Evolutionary conservation across 1,139 yeast genomes (phyloP).

Genomic region (Suhomyces chickasaworum): DNA sequence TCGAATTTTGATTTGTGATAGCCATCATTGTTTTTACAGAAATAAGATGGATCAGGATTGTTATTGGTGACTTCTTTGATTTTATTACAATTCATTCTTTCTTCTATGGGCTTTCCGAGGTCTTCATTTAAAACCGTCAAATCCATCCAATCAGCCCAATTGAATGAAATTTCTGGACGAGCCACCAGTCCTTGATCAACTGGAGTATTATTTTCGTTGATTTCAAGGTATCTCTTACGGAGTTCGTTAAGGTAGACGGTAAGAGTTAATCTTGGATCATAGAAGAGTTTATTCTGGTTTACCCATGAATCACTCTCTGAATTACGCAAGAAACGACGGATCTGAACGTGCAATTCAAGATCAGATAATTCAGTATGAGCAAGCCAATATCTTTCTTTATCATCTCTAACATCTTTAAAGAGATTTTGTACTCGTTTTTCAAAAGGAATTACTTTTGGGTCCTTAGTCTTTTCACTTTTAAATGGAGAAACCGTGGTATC

Average conservation of each 20-base stretch:
- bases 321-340: slow-evolving; percentile 19
- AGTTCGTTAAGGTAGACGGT: slow-evolving; percentile 19
- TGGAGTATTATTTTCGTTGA: slow-evolving; percentile 2
- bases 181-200: slow-evolving; percentile 5
- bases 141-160: slow-evolving; percentile 26
- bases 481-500: slow-evolving; percentile 2
- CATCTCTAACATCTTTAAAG: slow-evolving; percentile 13
- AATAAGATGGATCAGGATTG: slow-evolving; percentile 20
- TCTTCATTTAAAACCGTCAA: slow-evolving; percentile 16
- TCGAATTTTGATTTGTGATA: slow-evolving; percentile 12
- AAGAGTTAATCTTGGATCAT: slow-evolving; percentile 22
- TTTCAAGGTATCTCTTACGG: slow-evolving; percentile 18
- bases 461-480: background rate
- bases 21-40: slow-evolving; percentile 16
- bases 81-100: slow-evolving; percentile 15
- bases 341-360: slow-evolving; percentile 8
- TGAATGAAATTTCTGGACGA: slow-evolving; percentile 18
- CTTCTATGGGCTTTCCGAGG: slow-evolving; percentile 12
- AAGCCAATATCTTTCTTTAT: slow-evolving; percentile 20
- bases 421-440: slow-evolving; percentile 6
- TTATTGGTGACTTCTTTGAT: slow-evolving; percentile 20
- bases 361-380: slow-evolving; percentile 17
- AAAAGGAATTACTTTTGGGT: background rate
- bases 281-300: slow-evolving; percentile 15
- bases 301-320: slow-evolving; percentile 23